Conservation (phyloP, 225 moss, liverwort and hornwort species). For the Pseudisothecium myosuroides region DNA sequence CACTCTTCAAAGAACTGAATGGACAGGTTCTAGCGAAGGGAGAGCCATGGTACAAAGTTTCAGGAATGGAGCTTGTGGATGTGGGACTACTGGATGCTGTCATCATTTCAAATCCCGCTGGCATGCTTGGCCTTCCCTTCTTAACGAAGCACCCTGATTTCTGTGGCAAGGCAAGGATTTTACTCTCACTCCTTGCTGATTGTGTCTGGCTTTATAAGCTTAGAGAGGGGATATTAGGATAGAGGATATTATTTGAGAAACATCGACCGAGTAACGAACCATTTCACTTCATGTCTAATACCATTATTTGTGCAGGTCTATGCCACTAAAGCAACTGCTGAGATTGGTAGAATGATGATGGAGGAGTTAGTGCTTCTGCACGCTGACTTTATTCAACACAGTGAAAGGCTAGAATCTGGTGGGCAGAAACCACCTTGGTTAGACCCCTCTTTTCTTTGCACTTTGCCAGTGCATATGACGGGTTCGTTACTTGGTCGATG, state of each 20-base stretch:
- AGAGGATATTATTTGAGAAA: background rate
- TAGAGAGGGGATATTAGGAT: background rate
- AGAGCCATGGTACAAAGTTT: conserved; percentile 79
- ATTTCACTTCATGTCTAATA: background rate
- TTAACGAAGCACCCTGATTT: conserved; percentile 72
- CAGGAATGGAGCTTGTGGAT: conserved; percentile 60
- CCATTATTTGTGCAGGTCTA: conserved; percentile 48
- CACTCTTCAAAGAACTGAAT: conserved; percentile 18
- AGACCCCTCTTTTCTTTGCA: conserved; percentile 22
- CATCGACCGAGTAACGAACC: no score
- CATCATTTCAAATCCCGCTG: conserved; percentile 73
- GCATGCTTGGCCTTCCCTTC: conserved; percentile 87
- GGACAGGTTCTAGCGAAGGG: conserved; percentile 44
- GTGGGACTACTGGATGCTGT: conserved; percentile 66
- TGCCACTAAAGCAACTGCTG: conserved; percentile 79
- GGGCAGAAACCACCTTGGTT: conserved; percentile 57
- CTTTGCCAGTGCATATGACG: conserved; percentile 12
- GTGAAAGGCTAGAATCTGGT: conserved; percentile 28
- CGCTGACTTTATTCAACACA: conserved; percentile 40
- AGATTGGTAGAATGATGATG: conserved; percentile 93
- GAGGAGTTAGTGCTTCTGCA: conserved; percentile 82
- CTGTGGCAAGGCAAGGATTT: conserved; percentile 47
- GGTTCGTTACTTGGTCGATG: conserved; percentile 16
- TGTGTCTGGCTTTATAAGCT: background rate
- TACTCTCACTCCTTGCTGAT: background rate